Evolutionary conservation across 2,329 filamentous ascomycete genomes (phyloP).

Genomic region (Aspergillus brunneoviolaceus): DNA sequence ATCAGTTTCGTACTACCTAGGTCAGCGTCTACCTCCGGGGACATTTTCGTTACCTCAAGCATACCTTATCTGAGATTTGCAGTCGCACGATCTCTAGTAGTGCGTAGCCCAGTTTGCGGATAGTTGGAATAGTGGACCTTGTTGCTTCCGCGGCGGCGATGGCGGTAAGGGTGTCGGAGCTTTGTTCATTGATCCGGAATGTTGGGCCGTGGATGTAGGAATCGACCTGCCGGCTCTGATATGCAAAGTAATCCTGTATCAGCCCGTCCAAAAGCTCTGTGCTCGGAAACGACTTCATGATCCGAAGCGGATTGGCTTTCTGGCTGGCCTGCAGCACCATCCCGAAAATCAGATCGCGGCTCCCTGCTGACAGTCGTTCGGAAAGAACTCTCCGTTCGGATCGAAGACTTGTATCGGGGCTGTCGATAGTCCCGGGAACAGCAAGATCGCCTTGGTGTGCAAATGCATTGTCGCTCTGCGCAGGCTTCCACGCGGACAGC

Average conservation of each 20-base stretch:
- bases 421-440: slow-evolving; percentile 26
- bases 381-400: slow-evolving; percentile 23
- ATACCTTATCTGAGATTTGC: slow-evolving; percentile 58
- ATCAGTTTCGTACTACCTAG: slow-evolving; percentile 26
- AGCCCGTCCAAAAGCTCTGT: slow-evolving; percentile 42
- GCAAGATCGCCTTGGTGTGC: slow-evolving; percentile 30
- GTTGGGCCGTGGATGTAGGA: slow-evolving; percentile 48
- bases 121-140: slow-evolving; percentile 36
- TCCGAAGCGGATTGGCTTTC: slow-evolving; percentile 54
- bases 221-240: slow-evolving; percentile 26
- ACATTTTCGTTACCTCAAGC: slow-evolving; percentile 48
- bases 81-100: slow-evolving; percentile 41
- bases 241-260: slow-evolving; percentile 40
- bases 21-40: slow-evolving; percentile 41
- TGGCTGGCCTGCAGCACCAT: slow-evolving; percentile 61
- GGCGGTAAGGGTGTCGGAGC: slow-evolving; percentile 38
- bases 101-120: slow-evolving; percentile 44
- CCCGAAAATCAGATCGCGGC: slow-evolving; percentile 63
- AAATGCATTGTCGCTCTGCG: slow-evolving; percentile 25
- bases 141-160: slow-evolving; percentile 42
- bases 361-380: slow-evolving; percentile 29
- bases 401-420: slow-evolving; percentile 17
- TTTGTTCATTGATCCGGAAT: slow-evolving; percentile 37
- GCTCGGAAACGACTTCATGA: slow-evolving; percentile 46
- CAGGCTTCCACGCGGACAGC: slow-evolving; percentile 30